phyloP scores from a whole-genome alignment of 495 filamentous ascomycete genomes.

The Pyrenula massariospora region DNA sequence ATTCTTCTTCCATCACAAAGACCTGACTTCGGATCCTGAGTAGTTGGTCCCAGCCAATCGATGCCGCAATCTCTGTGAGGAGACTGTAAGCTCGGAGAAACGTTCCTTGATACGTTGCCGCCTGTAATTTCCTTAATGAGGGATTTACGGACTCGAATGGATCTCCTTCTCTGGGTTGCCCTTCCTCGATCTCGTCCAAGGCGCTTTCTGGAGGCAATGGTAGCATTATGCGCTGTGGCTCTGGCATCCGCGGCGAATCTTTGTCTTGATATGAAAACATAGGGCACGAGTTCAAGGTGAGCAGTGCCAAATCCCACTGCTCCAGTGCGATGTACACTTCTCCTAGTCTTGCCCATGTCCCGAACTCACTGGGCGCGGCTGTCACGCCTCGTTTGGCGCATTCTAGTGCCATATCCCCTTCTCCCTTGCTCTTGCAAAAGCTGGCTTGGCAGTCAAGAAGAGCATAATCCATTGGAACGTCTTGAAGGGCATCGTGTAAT shows the following conservation, averaged over 20 bases:
- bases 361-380: constrained; percentile 90
- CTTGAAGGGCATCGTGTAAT: constrained; percentile 74
- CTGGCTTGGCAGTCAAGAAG: constrained; percentile 86
- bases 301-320: constrained; percentile 83
- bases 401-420: constrained; percentile 73
- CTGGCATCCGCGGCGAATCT: constrained; percentile 86
- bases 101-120: constrained; percentile 80
- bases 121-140: constrained; percentile 75
- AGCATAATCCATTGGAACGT: constrained; percentile 92
- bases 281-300: constrained; percentile 96
- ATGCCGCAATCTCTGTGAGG: constrained; percentile 84
- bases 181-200: constrained; percentile 91
- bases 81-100: constrained; percentile 91
- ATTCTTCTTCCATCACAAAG: constrained; percentile 99
- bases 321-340: constrained; percentile 88
- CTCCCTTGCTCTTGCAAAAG: constrained; percentile 85
- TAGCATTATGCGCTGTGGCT: constrained; percentile 73
- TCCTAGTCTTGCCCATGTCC: constrained; percentile 87
- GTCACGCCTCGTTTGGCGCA: constrained; percentile 91
- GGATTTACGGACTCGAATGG: constrained; percentile 76
- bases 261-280: constrained; percentile 99
- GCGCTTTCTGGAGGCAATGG: constrained; percentile 82
- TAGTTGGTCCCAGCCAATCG: constrained; percentile 96
- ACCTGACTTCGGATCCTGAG: constrained; percentile 88
- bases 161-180: constrained; percentile 58